These are phyloP conservation scores for Deuterostichococcus epilithicus DNA, from an alignment of 139 green algal species.

Conservation along the genomic window DNA sequence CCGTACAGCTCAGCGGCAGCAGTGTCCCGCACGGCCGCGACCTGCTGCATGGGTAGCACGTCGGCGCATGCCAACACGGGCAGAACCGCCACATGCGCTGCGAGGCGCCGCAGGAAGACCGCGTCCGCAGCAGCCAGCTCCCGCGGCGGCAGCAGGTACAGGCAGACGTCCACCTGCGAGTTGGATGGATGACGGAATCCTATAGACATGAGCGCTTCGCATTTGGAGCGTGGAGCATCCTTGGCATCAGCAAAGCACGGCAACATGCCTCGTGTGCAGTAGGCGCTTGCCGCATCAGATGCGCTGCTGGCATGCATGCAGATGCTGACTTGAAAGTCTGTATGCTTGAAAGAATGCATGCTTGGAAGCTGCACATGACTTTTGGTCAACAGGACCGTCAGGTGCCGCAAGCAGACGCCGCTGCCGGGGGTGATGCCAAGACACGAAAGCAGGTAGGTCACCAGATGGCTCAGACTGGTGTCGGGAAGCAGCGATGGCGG, in stretches of 20 bases:
- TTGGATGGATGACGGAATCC: too few species aligned
- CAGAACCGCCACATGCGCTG: neutral
- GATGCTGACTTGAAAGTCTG: too few species aligned
- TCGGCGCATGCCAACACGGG: neutral
- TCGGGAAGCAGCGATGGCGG: neutral
- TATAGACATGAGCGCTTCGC: too few species aligned
- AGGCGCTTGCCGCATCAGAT: too few species aligned
- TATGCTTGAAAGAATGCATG: too few species aligned
- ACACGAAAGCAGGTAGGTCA: neutral
- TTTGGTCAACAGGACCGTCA: too few species aligned
- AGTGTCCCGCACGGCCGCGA: neutral
- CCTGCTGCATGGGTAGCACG: neutral
- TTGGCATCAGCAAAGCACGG: too few species aligned
- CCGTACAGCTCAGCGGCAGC: neutral
- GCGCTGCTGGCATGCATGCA: too few species aligned
- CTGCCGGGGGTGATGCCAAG: too few species aligned
- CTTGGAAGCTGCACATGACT: too few species aligned
- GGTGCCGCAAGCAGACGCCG: neutral
- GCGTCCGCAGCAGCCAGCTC: neutral
- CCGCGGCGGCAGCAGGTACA: neutral
- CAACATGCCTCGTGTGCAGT: too few species aligned
- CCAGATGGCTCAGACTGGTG: neutral
- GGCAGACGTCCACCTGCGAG: neutral
- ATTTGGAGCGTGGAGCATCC: too few species aligned
- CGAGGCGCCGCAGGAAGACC: neutral